Evolutionary conservation across 2,329 filamentous ascomycete genomes (phyloP), one percentile per base, ranked within the genome.

Genomic region (Teratosphaeria zuluensis): DNA sequence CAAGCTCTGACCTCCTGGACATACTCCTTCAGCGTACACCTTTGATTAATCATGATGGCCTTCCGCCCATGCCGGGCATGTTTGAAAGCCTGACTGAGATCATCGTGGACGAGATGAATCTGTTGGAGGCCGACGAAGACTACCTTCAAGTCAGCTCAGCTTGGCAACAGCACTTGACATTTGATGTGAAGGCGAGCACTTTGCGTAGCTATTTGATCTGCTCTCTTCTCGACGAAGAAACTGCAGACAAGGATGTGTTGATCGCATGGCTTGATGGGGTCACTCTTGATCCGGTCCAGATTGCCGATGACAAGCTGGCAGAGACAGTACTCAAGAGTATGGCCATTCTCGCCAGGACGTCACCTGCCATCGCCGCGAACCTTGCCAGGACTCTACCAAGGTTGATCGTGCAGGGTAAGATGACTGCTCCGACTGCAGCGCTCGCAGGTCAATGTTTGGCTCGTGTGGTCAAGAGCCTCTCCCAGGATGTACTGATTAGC

Each of bases 401-500:
- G 51, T 91, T 95, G 65, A 89, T 99, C 60, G 90, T 96, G 0
- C 91, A 96, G 70, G 87, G 89, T 57, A 83, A 85, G 21, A 84
- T 89, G 38, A 83, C 84, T 58, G 82, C 84, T 16, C 78, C 82
- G 31, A 89, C 85, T 12, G 86, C 94, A 51, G 80, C 80, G 1
- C 81, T 92, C 35, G 92, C 92, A 31, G 90, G 92, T n/a, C 84
- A 85, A 64, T 94, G 88, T 66, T 78, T 99, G 35, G 91, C 92
- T 1, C 87, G 86, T 64, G 85, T 95, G 19, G 78, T 99, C 58
- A 87, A 86, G 65, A 81, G 87, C 67, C 80, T 97, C 12, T 95
- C 94, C 1, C 89, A 95, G 66, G 94, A 99, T 76, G 87, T 91
- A 38, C 83, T 96, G 38, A 97, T 99, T 64, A 95, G 92, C 4